A percentile compares a stretch with the other conserved stretches of the same genome.
These are phyloP conservation scores for Hygrocybe coccinea DNA, from an alignment of 768 basidiomycete genomes.

Conservation along the genomic window DNA sequence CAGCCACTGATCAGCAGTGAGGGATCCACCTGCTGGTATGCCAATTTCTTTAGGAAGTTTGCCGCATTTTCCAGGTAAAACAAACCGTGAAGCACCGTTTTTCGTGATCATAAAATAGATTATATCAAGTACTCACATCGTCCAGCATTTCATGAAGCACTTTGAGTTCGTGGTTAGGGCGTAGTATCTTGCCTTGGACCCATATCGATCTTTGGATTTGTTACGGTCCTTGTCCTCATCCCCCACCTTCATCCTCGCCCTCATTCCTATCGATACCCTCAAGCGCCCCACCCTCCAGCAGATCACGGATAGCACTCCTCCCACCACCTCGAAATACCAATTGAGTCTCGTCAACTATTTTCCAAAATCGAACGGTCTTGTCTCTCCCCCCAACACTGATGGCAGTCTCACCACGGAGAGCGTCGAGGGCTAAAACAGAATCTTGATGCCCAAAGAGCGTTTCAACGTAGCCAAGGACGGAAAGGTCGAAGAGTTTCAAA, in stretches of 20 bases:
- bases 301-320: conserved; percentile 69
- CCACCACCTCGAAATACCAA: conserved; percentile 97
- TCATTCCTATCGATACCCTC: conserved; percentile 56
- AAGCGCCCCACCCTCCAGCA: conserved; percentile 70
- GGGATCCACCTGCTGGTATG: conserved; percentile 23
- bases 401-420: conserved; percentile 77
- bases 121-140: neutral
- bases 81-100: conserved; percentile 1
- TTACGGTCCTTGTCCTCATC: conserved; percentile 14
- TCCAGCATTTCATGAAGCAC: conserved; percentile 6
- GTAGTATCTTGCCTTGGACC: conserved; percentile 15
- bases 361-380: conserved; percentile 92
- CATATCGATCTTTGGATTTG: conserved; percentile 25
- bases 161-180: conserved; percentile 8
- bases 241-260: conserved; percentile 19
- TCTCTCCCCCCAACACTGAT: conserved; percentile 88
- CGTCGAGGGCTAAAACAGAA: conserved; percentile 68
- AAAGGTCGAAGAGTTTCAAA: conserved; percentile 77
- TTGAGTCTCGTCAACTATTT: conserved; percentile 91
- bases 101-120: neutral
- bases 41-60: conserved; percentile 15
- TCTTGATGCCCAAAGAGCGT: conserved; percentile 98
- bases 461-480: conserved; percentile 89
- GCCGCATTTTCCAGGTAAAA: conserved; percentile 10
- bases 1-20: conserved; percentile 22